phyloP scores from a whole-genome alignment of 73 alveolate species.

The Paramecium octaurelia region DNA sequence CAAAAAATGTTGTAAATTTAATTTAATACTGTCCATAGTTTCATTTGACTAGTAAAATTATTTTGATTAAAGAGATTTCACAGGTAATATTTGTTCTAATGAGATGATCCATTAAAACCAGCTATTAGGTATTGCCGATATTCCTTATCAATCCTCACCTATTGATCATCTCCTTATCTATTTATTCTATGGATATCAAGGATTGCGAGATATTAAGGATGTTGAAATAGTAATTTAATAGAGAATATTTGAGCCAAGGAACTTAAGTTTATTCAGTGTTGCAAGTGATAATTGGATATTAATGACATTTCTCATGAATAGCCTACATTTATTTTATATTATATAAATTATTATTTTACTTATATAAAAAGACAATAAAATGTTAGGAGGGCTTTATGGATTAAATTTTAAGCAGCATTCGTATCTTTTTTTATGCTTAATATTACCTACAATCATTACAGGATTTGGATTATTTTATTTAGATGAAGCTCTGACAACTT shows the following conservation, averaged over 20 bases:
- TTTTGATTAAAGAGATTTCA: background rate
- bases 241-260: background rate
- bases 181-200: background rate
- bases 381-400: slow-evolving; percentile 46
- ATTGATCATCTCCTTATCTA: background rate
- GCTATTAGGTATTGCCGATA: background rate
- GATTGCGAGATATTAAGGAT: background rate
- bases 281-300: background rate
- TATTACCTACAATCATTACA: background rate
- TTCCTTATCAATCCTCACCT: background rate
- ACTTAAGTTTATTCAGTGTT: background rate
- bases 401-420: background rate
- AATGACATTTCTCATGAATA: background rate
- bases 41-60: background rate
- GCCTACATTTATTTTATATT: background rate
- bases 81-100: background rate
- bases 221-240: background rate
- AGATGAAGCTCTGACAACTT: background rate
- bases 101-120: background rate
- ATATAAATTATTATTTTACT: background rate
- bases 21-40: background rate
- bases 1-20: no score
- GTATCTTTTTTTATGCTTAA: background rate
- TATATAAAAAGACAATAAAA: background rate
- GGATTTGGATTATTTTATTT: slow-evolving; percentile 13